phyloP scores from a whole-genome alignment of 306 rosid species.

The Rubus idaeus region DNA sequence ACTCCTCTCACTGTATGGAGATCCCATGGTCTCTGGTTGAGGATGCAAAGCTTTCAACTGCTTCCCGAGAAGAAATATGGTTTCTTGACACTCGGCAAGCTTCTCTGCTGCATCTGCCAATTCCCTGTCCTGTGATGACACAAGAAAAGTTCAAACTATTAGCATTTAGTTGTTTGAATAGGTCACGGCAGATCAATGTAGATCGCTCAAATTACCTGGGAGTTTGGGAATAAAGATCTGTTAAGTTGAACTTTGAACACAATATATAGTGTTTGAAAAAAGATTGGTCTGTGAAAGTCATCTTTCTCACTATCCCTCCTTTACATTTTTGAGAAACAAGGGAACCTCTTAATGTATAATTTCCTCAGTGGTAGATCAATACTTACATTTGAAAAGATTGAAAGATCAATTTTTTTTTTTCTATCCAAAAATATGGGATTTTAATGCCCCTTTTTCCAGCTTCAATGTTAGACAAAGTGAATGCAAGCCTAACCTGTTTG shows the following conservation, averaged over 20 bases:
- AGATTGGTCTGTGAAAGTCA: background rate
- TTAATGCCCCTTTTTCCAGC: background rate
- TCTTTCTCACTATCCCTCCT: background rate
- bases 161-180: background rate
- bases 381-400: background rate
- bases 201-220: background rate
- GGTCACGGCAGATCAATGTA: background rate
- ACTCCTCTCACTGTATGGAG: constrained; percentile 49
- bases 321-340: background rate
- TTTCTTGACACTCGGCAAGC: constrained; percentile 98
- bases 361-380: background rate
- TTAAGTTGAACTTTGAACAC: constrained; percentile 4
- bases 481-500: constrained; percentile 54
- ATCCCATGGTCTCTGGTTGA: constrained; percentile 55
- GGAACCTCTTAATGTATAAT: background rate
- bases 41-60: constrained; percentile 84
- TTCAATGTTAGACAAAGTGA: background rate
- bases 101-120: constrained; percentile 87
- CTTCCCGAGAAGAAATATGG: constrained; percentile 89
- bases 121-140: constrained; percentile 68
- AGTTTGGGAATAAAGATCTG: background rate
- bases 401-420: background rate
- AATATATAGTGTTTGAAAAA: background rate
- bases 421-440: background rate
- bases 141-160: constrained; percentile 4